Evolutionary conservation across 306 rosid genomes (phyloP).

Genomic region (Sechiopsis laciniata): DNA sequence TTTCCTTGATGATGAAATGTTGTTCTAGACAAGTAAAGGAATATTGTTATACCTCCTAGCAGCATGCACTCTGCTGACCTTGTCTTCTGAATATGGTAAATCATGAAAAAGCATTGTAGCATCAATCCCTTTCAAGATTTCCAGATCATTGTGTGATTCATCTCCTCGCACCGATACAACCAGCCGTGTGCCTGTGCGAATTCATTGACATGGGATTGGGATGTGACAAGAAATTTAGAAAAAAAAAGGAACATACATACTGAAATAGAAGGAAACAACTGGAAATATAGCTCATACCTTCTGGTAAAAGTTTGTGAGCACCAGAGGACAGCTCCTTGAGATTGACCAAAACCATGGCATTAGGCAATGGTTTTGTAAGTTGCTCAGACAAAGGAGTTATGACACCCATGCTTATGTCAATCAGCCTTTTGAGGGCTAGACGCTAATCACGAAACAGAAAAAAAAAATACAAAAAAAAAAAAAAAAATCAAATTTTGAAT

Average conservation of each 20-base stretch:
- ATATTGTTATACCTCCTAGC: slow-evolving; percentile 63
- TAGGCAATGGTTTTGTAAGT: slow-evolving; percentile 86
- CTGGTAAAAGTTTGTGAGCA: slow-evolving; percentile 87
- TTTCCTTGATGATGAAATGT: slow-evolving; percentile 4
- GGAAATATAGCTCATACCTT: slow-evolving; percentile 41
- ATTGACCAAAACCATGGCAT: slow-evolving; percentile 88
- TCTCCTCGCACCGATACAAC: slow-evolving; percentile 83
- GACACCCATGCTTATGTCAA: slow-evolving; percentile 84
- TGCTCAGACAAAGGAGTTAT: slow-evolving; percentile 89
- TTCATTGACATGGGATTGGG: slow-evolving; percentile 21
- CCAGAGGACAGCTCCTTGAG: slow-evolving; percentile 77
- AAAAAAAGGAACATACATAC: neutral
- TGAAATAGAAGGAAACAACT: neutral
- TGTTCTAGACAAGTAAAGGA: slow-evolving; percentile 15
- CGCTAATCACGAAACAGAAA: slow-evolving; percentile 47
- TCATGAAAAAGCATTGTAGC: slow-evolving; percentile 86
- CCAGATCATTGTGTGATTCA: slow-evolving; percentile 70
- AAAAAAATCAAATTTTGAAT: slow-evolving; percentile 21
- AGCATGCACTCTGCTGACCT: slow-evolving; percentile 81
- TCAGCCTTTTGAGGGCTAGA: slow-evolving; percentile 80
- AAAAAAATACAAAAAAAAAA: too few relatives aligned
- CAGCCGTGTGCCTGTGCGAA: slow-evolving; percentile 68
- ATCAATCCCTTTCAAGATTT: slow-evolving; percentile 62
- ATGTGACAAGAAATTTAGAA: neutral
- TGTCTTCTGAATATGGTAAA: slow-evolving; percentile 62